Conservation (phyloP, 1,284 basidiomycete species). For the Austroboletus novae-zelandiae region DNA sequence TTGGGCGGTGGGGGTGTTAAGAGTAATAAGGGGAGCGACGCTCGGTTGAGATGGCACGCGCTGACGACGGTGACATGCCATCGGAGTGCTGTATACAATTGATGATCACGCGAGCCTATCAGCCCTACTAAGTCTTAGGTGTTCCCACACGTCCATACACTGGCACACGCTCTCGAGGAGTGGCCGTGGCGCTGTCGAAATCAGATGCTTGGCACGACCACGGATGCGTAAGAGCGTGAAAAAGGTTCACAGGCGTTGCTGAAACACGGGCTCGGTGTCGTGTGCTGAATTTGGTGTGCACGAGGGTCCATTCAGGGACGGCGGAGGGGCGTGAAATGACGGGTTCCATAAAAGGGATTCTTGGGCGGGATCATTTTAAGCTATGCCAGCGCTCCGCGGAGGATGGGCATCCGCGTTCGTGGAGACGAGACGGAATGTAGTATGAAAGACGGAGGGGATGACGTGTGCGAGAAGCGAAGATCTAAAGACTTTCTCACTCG, state of each 20-base stretch:
- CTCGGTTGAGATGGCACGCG: constrained; percentile 12
- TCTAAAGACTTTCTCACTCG: no score
- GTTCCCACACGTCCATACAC: background rate
- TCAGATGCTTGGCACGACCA: background rate
- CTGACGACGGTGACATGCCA: constrained; percentile 2
- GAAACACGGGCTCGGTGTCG: constrained; percentile 12
- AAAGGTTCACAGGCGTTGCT: constrained; percentile 9
- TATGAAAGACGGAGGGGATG: background rate
- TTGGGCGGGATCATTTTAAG: constrained; percentile 9
- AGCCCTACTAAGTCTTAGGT: background rate
- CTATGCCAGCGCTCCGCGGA: constrained; percentile 22
- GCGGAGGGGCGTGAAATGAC: constrained; percentile 10
- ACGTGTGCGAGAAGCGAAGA: constrained; percentile 1
- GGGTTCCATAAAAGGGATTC: constrained; percentile 15
- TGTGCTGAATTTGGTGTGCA: background rate
- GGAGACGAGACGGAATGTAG: background rate
- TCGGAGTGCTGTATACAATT: background rate
- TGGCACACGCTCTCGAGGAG: no score
- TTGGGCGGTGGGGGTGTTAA: background rate
- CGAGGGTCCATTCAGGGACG: constrained; percentile 26
- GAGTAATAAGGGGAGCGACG: background rate
- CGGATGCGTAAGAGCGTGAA: background rate
- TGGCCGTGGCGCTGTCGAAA: no score
- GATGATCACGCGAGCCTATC: constrained; percentile 13
- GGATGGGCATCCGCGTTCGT: background rate